phyloP scores from a whole-genome alignment of 2,329 filamentous ascomycete species.

The Endoconidiophora laricicola region DNA sequence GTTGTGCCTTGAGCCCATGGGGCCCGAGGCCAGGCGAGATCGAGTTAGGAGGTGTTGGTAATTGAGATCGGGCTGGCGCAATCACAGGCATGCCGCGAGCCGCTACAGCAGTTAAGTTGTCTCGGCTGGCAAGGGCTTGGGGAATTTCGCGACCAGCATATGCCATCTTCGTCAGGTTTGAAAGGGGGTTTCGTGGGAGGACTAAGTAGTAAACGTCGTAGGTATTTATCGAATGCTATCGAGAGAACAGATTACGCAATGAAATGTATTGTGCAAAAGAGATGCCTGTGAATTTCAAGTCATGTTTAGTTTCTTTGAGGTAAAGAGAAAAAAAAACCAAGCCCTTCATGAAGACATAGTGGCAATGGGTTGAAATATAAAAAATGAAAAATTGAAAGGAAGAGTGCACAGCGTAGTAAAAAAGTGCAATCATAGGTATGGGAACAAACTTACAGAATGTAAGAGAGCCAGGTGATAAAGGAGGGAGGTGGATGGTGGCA shows the following conservation, averaged over 20 bases:
- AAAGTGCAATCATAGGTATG: neutral
- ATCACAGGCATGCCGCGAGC: slow-evolving; percentile 43
- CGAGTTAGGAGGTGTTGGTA: slow-evolving; percentile 88
- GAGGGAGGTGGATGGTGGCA: neutral
- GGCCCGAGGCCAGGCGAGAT: slow-evolving; percentile 78
- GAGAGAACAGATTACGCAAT: neutral
- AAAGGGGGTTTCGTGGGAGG: neutral
- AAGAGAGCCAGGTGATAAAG: neutral
- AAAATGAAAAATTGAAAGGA: too few species aligned
- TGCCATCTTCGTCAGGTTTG: slow-evolving; percentile 23
- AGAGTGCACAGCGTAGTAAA: too few species aligned
- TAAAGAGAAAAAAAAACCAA: too few species aligned
- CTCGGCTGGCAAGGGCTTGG: slow-evolving; percentile 43
- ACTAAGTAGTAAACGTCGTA: neutral
- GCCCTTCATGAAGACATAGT: too few species aligned
- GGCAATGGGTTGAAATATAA: too few species aligned
- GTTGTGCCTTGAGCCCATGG: slow-evolving; percentile 57
- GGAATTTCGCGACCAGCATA: slow-evolving; percentile 52
- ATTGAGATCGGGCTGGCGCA: slow-evolving; percentile 40
- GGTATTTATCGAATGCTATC: neutral
- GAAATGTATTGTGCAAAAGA: neutral
- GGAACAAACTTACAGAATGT: neutral
- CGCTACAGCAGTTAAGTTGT: slow-evolving; percentile 59
- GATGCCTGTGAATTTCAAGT: neutral
- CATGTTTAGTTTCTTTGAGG: too few species aligned